Base-by-base conservation (phyloP, 2,329 filamentous ascomycete genomes). In the Colletotrichum tamarilloi region DNA sequence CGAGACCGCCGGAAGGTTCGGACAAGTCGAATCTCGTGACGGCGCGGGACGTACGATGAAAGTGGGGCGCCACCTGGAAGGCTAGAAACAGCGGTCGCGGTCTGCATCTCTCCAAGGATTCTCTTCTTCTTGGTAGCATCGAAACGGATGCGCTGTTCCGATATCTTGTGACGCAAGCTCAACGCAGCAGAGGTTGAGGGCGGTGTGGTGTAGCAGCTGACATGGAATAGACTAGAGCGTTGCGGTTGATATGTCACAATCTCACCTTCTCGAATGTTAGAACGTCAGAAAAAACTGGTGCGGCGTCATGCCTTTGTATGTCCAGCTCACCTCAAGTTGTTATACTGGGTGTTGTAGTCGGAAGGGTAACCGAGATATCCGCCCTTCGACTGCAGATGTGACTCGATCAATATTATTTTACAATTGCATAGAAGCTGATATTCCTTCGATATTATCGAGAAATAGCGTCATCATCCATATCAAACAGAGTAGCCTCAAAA, bases 1-100 rank as follows among this genome's bases (percentile, higher is more conserved):
- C 28, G 14, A 49, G 28, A 22, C 26, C 22, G 52, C 38, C 71
- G 67, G 71, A 71, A 70, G 67, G 49, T 70, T 66, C 71, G 71
- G 62, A 66, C 35, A 28, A 62, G 56, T 42, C 19, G 32, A 16
- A 46, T 38, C 22, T 52, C 35, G 49, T 59, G 52, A 64, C 4
- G 58, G 42, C 16, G 53, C 53, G 62, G 53, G 68, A 67, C 62
- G 55, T 70, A 28, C 32, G 22, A 46, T 22, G 9, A 26, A 19
- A 28, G 53, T 70, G 38, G 55, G n/a, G 24, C 22, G 58, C 24
- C 46, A 55, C 14, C 16, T 16, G 16, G 19, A 32, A 72, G 63
- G 35, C 32, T 57, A 62, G 62, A 22, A 71, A 64, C 24, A 35
- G 63, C 42, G 42, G 19, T 19, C n/a, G 56, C 35, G 42, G 11